Evolutionary conservation across 2,329 filamentous ascomycete species (phyloP), one percentile per base, ranked within the genome.

Genomic region (Aaosphaeria arxii): DNA sequence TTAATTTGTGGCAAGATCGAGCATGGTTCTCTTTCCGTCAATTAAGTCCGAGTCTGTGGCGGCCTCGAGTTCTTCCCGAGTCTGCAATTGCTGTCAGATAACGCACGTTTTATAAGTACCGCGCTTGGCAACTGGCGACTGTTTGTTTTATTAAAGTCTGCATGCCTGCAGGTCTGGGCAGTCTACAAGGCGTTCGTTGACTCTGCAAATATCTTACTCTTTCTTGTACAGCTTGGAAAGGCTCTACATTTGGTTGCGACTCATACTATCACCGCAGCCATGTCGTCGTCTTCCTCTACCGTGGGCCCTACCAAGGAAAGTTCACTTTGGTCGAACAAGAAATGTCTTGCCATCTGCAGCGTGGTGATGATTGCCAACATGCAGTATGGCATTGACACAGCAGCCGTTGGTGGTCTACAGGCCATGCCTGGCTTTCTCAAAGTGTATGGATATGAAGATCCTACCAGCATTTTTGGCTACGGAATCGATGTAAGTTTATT

Each of bases 401-500:
- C 51, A 5, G 47, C 51, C 13, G 47, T 53, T 13, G 48, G 13
- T 7, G 51, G 48, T 7, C 46, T 53, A 28, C 51, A 53, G 42
- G 51, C 51, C 13, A 53, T 53, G 51, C 13, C 41, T 4, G 51
- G 51, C 13, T 53, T 53, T 40, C 40, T 53, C 5, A 50, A 47
- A 30, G 43, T 53, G 7, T 53, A 50, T 31, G 51, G 51, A 6
- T 53, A 48, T 36, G 11, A 29, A 11, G 51, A 53, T 28, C 39
- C 39, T 36, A 36, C 33, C 7, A 36, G 33, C n/a, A 36, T 36
- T 36, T 38, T 51, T 4, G 54, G 71, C 1, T 75, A 73, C 44
- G 66, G 66, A 1, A 75, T 75, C 13, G 71, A 67, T 40, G 69
- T 64, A 58, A 55, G 64, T 51, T 11, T n/a, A 6, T 6, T 24